Conservation (phyloP, 352 stramenopile genomes). For the Phytopythium montanum region DNA sequence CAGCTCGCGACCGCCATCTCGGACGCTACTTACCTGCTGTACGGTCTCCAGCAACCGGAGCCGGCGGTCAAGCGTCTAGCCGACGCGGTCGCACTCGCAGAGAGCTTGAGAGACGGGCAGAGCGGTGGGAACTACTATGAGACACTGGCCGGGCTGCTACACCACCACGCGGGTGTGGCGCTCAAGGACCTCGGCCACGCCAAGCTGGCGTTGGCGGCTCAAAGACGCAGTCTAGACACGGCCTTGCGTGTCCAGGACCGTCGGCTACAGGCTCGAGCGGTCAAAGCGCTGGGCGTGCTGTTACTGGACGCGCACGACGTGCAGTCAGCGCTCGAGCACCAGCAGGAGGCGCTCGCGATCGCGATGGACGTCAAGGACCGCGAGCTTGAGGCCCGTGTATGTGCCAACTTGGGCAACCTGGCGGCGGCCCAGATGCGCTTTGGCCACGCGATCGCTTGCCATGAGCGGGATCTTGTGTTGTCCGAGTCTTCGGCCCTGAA, state of each 20-base stretch:
- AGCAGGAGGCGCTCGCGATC: constrained; percentile 59
- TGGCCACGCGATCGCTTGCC: constrained; percentile 51
- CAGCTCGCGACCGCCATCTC: constrained; percentile 37
- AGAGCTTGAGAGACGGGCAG: constrained; percentile 7
- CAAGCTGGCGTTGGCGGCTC: constrained; percentile 26
- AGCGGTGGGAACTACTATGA: constrained; percentile 6
- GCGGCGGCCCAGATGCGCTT: constrained; percentile 47
- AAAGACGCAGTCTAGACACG: constrained; percentile 46
- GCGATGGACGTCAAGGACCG: constrained; percentile 39
- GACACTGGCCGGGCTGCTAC: constrained; percentile 36
- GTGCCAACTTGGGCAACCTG: constrained; percentile 78
- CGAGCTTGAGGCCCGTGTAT: constrained; percentile 71
- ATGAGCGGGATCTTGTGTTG: constrained; percentile 54
- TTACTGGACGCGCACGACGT: constrained; percentile 45
- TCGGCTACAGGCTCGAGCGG: constrained; percentile 42
- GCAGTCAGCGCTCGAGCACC: constrained; percentile 39
- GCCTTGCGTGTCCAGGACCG: constrained; percentile 34
- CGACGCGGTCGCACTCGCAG: constrained; percentile 28
- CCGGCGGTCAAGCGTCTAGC: constrained; percentile 33
- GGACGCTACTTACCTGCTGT: constrained; percentile 46
- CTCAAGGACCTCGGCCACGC: constrained; percentile 49
- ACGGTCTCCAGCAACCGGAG: constrained; percentile 32
- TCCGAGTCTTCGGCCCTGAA: constrained; percentile 28
- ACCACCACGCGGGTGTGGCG: constrained; percentile 68
- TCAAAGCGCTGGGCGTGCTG: constrained; percentile 67